Percentiles rank a stretch among this genome's conserved stretches.
Conservation (phyloP, 1,284 basidiomycete species). For the Cryptococcus hybrid region DNA sequence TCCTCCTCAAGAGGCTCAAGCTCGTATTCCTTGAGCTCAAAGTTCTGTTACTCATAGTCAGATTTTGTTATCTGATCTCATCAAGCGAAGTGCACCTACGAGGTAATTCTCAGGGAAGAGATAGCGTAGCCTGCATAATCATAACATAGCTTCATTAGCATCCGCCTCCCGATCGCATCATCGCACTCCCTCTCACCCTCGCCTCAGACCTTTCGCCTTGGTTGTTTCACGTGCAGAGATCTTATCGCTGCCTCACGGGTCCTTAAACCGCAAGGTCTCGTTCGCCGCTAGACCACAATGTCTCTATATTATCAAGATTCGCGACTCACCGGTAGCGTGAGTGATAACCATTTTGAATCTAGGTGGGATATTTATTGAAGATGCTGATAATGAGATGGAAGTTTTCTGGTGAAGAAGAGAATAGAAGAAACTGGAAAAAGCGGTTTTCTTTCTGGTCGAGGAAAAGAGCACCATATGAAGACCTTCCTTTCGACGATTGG, state of each 20-base stretch:
- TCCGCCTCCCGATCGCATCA: not conserved
- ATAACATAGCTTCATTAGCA: too few relatives aligned
- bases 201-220: too few relatives aligned
- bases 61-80: not conserved
- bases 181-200: not conserved
- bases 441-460: too few relatives aligned
- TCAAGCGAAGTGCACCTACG: conserved; percentile 14
- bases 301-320: not conserved
- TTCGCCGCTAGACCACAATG: not conserved
- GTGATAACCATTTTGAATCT: conserved; percentile 29
- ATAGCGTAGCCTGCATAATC: conserved; percentile 39
- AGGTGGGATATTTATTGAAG: not conserved
- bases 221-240: not conserved
- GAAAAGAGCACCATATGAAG: too few relatives aligned
- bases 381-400: not conserved
- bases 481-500: too few relatives aligned
- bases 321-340: conserved; percentile 33
- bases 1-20: conserved; percentile 62
- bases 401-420: not conserved
- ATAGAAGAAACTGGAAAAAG: too few relatives aligned
- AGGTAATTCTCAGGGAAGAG: conserved; percentile 44
- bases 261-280: not conserved
- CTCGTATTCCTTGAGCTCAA: conserved; percentile 63
- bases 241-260: not conserved
- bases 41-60: conserved; percentile 28